Evolutionary conservation across 1,139 yeast species (phyloP).

Genomic region (Protomyces lactucae-debilis): DNA sequence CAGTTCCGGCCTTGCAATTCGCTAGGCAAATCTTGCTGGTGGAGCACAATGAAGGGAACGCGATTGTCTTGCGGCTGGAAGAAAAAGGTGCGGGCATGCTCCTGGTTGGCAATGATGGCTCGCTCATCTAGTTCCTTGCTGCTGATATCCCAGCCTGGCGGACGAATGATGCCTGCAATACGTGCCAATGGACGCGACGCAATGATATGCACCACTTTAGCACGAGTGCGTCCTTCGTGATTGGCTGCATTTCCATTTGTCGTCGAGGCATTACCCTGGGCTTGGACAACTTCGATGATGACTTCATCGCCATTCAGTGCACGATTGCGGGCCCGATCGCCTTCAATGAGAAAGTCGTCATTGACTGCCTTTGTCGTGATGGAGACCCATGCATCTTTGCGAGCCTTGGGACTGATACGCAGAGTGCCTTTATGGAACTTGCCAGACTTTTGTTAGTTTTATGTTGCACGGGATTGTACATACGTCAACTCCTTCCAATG

Average conservation of each 20-base stretch:
- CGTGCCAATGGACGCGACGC: conserved; percentile 14
- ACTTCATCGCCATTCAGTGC: conserved; percentile 95
- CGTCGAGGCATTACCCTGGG: conserved; percentile 54
- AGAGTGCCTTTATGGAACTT: conserved; percentile 53
- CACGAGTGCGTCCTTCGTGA: conserved; percentile 2
- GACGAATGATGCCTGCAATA: conserved; percentile 23
- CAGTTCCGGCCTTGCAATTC: conserved; percentile 12
- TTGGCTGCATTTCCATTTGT: background rate
- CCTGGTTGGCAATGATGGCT: conserved; percentile 6
- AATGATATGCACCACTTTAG: conserved; percentile 16
- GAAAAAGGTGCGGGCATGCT: background rate
- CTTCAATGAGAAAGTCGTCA: conserved; percentile 94
- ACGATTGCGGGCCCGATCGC: conserved; percentile 96
- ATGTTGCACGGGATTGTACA: background rate
- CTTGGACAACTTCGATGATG: conserved; percentile 86
- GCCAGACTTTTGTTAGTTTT: conserved; percentile 10
- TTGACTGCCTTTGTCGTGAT: conserved; percentile 78
- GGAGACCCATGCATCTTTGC: conserved; percentile 97
- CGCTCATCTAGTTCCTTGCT: conserved; percentile 1
- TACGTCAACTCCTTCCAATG: conserved; percentile 10
- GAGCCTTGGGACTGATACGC: conserved; percentile 88
- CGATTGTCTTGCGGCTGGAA: conserved; percentile 22
- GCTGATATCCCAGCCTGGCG: conserved; percentile 16
- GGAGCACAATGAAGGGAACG: conserved; percentile 9
- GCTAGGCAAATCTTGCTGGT: conserved; percentile 1